Base-by-base conservation (phyloP, 2,329 filamentous ascomycete genomes). In the Annulohypoxylon truncatum region DNA sequence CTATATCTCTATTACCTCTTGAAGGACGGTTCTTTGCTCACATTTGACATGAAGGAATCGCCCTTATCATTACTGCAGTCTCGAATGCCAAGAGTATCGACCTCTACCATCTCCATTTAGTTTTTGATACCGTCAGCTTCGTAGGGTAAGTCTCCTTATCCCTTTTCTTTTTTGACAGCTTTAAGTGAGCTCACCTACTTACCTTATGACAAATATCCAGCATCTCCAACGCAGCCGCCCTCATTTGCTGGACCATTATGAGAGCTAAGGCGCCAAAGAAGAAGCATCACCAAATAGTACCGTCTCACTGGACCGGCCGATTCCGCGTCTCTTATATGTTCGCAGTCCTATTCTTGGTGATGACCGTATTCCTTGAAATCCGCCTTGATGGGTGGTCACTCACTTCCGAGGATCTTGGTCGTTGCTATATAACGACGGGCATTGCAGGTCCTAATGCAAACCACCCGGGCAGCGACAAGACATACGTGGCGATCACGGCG, bases 71-170 rank as follows among this genome's bases (percentile, higher is more conserved):
- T 35, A 76, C 74, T 8, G 67, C 68, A 22, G 75, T 77, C 64
- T n/a, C 72, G 4, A 28, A 48, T 6, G 44, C 47, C 7, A 24
- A 28, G 1, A 26, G 26, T 2, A 73, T 77, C 20, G 76, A 77
- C 50, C 63, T 76, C 22, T 78, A 78, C 61, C 76, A 77, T 53
- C 52, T 77, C 3, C 76, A 74, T 28, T 68, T 78, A 13, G 75
- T 76, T n/a, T 78, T 71, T 61, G 76, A 77, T 57, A 77, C 74
- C 33, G 72, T 73, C 22, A 76, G 76, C 60, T 76, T 77, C 53
- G 76, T 78, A 35, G 76, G 74, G 73, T 73, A 72, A 66, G 63
- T 18, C 13, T 28, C 20, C n/a, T 33, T 13, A n/a, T 20, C 9
- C 8, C 9, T 4, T 20, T 1, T 28, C n/a, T 1, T 38, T 35